Base-by-base conservation (phyloP, 768 basidiomycete species). In the Phlebiopsis gigantea region DNA sequence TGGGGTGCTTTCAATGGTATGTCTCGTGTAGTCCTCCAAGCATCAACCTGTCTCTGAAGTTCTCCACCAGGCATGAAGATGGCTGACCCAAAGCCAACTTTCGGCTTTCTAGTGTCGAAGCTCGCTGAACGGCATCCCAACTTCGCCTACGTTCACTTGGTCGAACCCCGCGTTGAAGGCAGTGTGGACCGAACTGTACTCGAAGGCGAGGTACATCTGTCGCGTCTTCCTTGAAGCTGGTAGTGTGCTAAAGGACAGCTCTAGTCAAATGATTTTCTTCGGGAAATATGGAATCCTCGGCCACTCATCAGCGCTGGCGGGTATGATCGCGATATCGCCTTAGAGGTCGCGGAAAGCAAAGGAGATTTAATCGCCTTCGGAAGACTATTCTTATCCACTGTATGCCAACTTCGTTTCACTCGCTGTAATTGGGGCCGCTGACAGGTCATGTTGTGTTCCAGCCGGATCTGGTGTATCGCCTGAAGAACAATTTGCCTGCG, bases 41-140 rank as follows among this genome's bases (percentile, higher is more conserved):
- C 5, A n/a, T 14, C 14, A 5, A 24, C 46, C 9, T 29, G 26
- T 3, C 1, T 14, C 4, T n/a, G n/a, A n/a, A 30, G 12, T 7
- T 22, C 10, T 24, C 15, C 31, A 47, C n/a, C 28, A 60, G 64
- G 44, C 7, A 81, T 85, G 79, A 65, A 71, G 7, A 80, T 82
- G 79, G 46, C 63, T 4, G 74, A 85, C 56, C 83, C 82, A 0
- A 67, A 75, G 3, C 79, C 82, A 0, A 79, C 79, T 8, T 87
- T 80, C 70, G 60, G 72, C 0, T 74, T 83, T 64, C 59, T 85
- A 31, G 73, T 79, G 22, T 55, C 69, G 7, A 52, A 74, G 34
- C 58, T 87, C 24, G 68, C 67, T 29, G 53, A 66, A 17, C 58
- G 58, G 7, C 72, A 76, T 60, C 77, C 82, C 5, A 56, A 75